A percentile compares a stretch with the other conserved stretches of the same genome.
These are phyloP conservation scores for Vachellia collinsii DNA, from an alignment of 306 rosid species.

Conservation along the genomic window DNA sequence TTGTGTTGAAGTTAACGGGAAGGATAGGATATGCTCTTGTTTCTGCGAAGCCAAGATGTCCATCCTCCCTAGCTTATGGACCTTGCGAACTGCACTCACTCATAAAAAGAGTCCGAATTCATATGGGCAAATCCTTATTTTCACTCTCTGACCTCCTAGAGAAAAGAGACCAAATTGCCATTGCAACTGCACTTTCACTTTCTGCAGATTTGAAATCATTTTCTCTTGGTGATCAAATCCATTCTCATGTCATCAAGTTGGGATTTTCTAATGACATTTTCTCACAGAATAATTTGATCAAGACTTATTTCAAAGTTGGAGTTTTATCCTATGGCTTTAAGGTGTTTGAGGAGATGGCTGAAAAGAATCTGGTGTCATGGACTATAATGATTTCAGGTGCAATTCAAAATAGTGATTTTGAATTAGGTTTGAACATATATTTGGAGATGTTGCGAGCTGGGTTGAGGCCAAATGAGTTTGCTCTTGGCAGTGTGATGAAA, in stretches of 20 bases:
- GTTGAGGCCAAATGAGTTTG: slow-evolving; percentile 55
- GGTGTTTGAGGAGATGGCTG: slow-evolving; percentile 56
- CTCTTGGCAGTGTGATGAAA: slow-evolving; percentile 58
- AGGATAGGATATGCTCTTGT: slow-evolving; percentile 4
- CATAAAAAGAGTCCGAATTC: slow-evolving; percentile 4
- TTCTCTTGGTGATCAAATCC: slow-evolving; percentile 49
- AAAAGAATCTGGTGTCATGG: slow-evolving; percentile 68
- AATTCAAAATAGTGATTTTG: slow-evolving; percentile 45
- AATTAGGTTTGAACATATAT: slow-evolving; percentile 49
- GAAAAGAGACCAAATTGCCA: slow-evolving; percentile 40
- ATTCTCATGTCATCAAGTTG: slow-evolving; percentile 46
- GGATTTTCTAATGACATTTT: slow-evolving; percentile 46
- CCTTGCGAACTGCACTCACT: slow-evolving; percentile 15
- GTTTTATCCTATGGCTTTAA: slow-evolving; percentile 28
- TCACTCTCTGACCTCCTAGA: slow-evolving; percentile 26
- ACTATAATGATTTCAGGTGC: slow-evolving; percentile 57
- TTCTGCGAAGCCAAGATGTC: background rate
- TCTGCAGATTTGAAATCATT: slow-evolving; percentile 44
- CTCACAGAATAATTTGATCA: slow-evolving; percentile 52
- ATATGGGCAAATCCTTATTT: slow-evolving; percentile 14
- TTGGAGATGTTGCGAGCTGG: slow-evolving; percentile 48
- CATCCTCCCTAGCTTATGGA: background rate
- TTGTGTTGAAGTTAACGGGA: slow-evolving; percentile 8
- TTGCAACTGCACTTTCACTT: slow-evolving; percentile 49
- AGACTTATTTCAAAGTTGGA: slow-evolving; percentile 51